Percentiles rank a stretch among this genome's conserved stretches.
Conservation (phyloP, 2,329 filamentous ascomycete genomes). For the Colletotrichum sojae region DNA sequence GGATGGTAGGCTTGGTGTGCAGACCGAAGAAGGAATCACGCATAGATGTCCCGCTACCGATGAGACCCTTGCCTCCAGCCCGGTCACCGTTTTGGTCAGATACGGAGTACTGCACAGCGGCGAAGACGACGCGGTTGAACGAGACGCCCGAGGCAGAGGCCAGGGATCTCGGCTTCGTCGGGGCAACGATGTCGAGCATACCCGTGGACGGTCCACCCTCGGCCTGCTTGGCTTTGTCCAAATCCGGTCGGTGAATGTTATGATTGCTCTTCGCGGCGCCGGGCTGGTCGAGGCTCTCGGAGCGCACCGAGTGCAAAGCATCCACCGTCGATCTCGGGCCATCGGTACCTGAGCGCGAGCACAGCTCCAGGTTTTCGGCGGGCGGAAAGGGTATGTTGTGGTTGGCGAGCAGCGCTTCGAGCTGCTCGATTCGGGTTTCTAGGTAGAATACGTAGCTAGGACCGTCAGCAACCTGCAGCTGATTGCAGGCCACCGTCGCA, state of each 20-base stretch:
- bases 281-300: constrained; percentile 49
- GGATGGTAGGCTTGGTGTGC: constrained; percentile 89
- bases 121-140: constrained; percentile 94
- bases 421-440: constrained; percentile 86
- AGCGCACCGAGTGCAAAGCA: constrained; percentile 50
- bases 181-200: constrained; percentile 83
- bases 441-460: constrained; percentile 93
- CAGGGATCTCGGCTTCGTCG: constrained; percentile 84
- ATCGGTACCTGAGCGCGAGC: constrained; percentile 63
- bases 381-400: constrained; percentile 81
- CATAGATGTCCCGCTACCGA: constrained; percentile 81
- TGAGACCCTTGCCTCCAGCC: constrained; percentile 59
- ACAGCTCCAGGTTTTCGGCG: constrained; percentile 77
- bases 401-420: constrained; percentile 81
- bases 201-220: constrained; percentile 52
- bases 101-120: constrained; percentile 84
- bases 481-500: not conserved
- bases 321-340: constrained; percentile 50
- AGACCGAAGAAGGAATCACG: constrained; percentile 97
- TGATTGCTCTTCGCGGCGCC: constrained; percentile 62
- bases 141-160: constrained; percentile 92
- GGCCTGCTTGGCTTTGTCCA: constrained; percentile 51
- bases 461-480: constrained; percentile 5
- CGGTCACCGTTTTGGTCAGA: constrained; percentile 72
- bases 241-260: constrained; percentile 45